Evolutionary conservation across 1,284 basidiomycete species (phyloP).

Genomic region (Moesziomyces antarcticus): DNA sequence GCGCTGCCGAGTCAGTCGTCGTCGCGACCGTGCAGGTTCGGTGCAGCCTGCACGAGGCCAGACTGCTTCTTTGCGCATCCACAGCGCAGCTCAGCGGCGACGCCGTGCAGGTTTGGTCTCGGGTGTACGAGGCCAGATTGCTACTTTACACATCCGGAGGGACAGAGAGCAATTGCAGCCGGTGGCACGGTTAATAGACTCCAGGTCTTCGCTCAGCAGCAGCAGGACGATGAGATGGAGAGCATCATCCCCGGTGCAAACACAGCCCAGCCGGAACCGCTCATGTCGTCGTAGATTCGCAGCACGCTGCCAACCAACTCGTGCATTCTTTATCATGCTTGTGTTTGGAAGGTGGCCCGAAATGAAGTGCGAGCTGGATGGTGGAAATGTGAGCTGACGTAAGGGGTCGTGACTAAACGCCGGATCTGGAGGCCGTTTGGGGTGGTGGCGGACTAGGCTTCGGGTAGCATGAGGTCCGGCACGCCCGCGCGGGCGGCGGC

Average conservation of each 20-base stretch:
- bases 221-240: constrained; percentile 28
- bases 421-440: too few relatives aligned
- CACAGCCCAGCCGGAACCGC: too few relatives aligned
- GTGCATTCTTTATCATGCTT: too few relatives aligned
- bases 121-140: constrained; percentile 42
- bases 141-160: constrained; percentile 38
- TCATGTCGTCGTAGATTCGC: too few relatives aligned
- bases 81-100: neutral
- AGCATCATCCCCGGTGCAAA: constrained; percentile 16
- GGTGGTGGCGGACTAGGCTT: too few relatives aligned
- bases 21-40: constrained; percentile 48
- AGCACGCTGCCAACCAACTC: too few relatives aligned
- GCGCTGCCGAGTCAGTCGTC: constrained; percentile 10
- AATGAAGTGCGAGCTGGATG: too few relatives aligned
- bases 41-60: constrained; percentile 40
- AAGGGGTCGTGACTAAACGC: too few relatives aligned
- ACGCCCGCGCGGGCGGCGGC: too few relatives aligned
- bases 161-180: constrained; percentile 5
- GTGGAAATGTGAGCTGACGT: too few relatives aligned
- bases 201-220: constrained; percentile 9
- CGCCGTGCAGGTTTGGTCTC: constrained; percentile 40
- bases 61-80: constrained; percentile 59
- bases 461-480: too few relatives aligned
- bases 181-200: constrained; percentile 13
- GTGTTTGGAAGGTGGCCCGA: too few relatives aligned